A percentile compares a stretch with the other conserved stretches of the same genome.
phyloP scores from a whole-genome alignment of 177 flowering plant genomes.

The Vitis hybrid region DNA sequence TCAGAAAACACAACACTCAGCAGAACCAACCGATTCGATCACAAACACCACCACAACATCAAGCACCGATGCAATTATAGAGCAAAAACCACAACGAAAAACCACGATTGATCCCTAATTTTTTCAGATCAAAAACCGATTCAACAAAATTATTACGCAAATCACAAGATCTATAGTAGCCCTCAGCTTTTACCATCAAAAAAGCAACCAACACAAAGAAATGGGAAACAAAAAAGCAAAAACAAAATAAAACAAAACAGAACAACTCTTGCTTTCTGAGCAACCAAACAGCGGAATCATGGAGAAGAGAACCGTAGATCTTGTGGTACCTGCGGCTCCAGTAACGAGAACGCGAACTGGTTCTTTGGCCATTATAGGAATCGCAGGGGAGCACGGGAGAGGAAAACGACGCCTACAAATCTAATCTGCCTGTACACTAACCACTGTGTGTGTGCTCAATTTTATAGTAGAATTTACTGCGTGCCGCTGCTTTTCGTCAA shows the following conservation, averaged over 20 bases:
- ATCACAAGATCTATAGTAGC: slow-evolving; percentile 2
- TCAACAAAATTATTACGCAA: neutral
- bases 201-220: slow-evolving; percentile 20
- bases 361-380: slow-evolving; percentile 24
- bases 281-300: neutral
- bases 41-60: neutral
- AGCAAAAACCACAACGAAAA: slow-evolving; percentile 50
- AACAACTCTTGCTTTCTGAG: neutral
- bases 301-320: neutral
- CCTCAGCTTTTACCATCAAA: slow-evolving; percentile 18
- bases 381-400: neutral
- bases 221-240: too few species aligned
- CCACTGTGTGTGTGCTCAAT: too few species aligned
- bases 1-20: slow-evolving; percentile 1
- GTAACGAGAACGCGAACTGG: slow-evolving; percentile 40
- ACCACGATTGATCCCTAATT: slow-evolving; percentile 30
- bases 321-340: slow-evolving; percentile 43
- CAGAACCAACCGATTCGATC: slow-evolving; percentile 12
- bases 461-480: too few species aligned
- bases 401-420: too few species aligned
- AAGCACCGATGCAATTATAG: too few species aligned
- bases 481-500: too few species aligned
- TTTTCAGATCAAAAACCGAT: neutral
- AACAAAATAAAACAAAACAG: too few species aligned
- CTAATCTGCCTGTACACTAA: too few species aligned